These are phyloP conservation scores for Coemansia sp. DNA, from an alignment of 192 early-diverging fungal genomes.

Conservation along the genomic window DNA sequence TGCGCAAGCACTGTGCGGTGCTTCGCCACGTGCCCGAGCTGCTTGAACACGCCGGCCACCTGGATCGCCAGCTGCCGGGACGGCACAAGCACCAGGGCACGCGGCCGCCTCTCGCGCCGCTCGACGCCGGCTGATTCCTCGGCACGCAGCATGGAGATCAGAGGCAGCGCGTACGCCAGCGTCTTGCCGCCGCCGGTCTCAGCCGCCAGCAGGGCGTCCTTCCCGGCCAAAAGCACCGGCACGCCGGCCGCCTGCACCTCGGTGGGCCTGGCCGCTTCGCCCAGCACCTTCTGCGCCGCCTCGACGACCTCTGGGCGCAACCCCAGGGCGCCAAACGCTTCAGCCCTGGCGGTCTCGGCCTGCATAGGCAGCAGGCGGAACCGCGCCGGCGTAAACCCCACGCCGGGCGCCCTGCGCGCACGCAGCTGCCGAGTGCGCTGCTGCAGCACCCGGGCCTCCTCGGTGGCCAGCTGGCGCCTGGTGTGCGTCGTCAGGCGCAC, in stretches of 20 bases:
- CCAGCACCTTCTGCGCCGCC: constrained; percentile 35
- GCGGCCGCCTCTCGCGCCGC: constrained; percentile 72
- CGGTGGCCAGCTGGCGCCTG: too few species aligned
- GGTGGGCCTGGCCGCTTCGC: constrained; percentile 57
- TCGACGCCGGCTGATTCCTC: constrained; percentile 27
- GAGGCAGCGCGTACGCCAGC: constrained; percentile 78
- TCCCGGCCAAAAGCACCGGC: constrained; percentile 58
- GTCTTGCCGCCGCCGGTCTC: constrained; percentile 96
- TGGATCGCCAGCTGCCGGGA: constrained; percentile 86
- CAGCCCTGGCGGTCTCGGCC: constrained; percentile 53
- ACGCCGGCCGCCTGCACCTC: constrained; percentile 84
- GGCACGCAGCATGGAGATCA: constrained; percentile 72
- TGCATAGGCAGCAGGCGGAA: constrained; percentile 56
- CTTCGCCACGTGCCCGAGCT: constrained; percentile 64
- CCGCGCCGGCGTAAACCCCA: constrained; percentile 62
- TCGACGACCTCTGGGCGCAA: constrained; percentile 56
- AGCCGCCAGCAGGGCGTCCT: constrained; percentile 71
- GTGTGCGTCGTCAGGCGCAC: too few species aligned
- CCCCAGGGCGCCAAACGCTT: constrained; percentile 63
- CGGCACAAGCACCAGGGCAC: constrained; percentile 83
- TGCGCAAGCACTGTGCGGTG: constrained; percentile 66
- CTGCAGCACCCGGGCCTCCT: constrained; percentile 34
- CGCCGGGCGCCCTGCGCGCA: constrained; percentile 24
- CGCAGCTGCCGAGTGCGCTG: constrained; percentile 38
- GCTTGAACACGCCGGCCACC: constrained; percentile 71